Evolutionary conservation across 108 stramenopile genomes (phyloP), one percentile per base, ranked within the genome.

Genomic region (Cylindrotheca fusiformis): DNA sequence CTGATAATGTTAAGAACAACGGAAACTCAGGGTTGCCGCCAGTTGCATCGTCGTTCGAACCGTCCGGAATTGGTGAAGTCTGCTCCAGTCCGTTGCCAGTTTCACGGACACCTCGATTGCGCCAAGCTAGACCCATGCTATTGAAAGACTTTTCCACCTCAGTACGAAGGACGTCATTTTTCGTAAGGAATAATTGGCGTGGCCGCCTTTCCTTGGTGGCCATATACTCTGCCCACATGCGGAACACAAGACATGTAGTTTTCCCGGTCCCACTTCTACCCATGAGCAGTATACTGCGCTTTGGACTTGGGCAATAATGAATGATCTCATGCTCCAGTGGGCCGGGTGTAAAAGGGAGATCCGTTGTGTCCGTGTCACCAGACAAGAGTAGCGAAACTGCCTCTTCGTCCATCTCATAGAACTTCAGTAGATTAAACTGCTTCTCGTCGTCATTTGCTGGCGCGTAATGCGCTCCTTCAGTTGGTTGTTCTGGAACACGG

Each of bases 311-410:
- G 12, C 36, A 52, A 48, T 53, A 36, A 56, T 75, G 69, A 68
- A 80, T 80, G 32, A 80, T 80, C 26, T 49, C 65, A 25, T 75
- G 74, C 48, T 80, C 79, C 60, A 67, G 69, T 53, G 77, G 77
- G 1, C 77, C 77, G 10, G 77, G 77, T 28, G 72, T 75, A 48
- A 80, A 80, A 12, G 79, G 79, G 4, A 80, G 53, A 32, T 80
- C 79, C 17, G 31, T 29, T n/a, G 60, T 64, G 18, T 72, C 69
- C 33, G 58, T 59, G 4, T 69, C 28, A 3, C 69, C 64, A 56
- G 70, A 69, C 14, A 74, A 46, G 12, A 74, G 51, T 48, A 75
- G 48, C 30, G 53, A 57, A 0, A 74, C 28, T 1, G 75, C 79
- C 17, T 32, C 49, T 5, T 55, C 64, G 26, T 74, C 68, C 2